Base-by-base conservation (phyloP, 2,329 filamentous ascomycete species). In the Penicillium griseofulvum region DNA sequence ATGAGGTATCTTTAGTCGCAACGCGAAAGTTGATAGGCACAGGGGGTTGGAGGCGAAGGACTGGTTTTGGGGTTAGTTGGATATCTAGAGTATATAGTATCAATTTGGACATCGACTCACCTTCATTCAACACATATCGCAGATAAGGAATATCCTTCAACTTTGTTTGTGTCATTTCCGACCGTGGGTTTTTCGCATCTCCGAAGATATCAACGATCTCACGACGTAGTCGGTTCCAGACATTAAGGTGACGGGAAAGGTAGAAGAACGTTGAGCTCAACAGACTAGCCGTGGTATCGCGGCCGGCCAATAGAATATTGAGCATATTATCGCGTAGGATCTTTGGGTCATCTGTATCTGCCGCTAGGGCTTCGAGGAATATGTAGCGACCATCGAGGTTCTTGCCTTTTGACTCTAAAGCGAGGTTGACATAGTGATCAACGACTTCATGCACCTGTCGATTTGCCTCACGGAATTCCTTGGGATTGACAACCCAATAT, bases 271-370 rank as follows among this genome's bases (percentile, higher is more conserved):
- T 70, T 3, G 75, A 78, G 8, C 76, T 71, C 1, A 79, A 64
- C 8, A 77, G 55, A 49, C 72, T 71, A 22, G 76, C 80, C 1
- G 81, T 83, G 0, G 81, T 83, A 60, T 83, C 81, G 4, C 80
- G 76, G 11, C 79, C 80, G 3, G 81, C 80, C 0, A 81, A 68
- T 0, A 83, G 68, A 34, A 83, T 78, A 55, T 80, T 81, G 29
- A 82, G 70, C 52, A 81, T 71, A 52, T 81, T 77, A 49, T 75
- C 74, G 14, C 80, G 73, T 22, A 82, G 72, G 14, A 73, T 68
- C 51, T 76, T 72, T 2, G 73, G 77, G 38, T 82, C 74, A 14
- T 74, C 68, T 2, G 76, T 81, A 12, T 77, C 71, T 5, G 71
- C 68, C 8, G 76, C 77, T 19, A 81, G 64, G 29, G 78, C 79